Evolutionary conservation across 2,329 filamentous ascomycete species (phyloP), one percentile per base, ranked within the genome.

Genomic region (Talaromyces amestolkiae): DNA sequence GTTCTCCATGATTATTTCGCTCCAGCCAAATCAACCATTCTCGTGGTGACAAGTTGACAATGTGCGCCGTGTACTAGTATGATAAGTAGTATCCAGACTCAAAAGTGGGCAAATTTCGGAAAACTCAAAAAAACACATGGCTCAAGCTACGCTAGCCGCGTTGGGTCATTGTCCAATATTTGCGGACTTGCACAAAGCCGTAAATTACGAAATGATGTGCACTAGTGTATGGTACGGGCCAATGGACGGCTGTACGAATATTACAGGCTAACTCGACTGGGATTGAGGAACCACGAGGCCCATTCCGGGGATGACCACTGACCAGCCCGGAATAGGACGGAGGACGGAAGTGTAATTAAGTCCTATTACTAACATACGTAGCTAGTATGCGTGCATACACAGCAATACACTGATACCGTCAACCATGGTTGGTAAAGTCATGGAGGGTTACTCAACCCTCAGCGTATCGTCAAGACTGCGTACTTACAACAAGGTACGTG

Each of bases 91-190:
- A 31, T 31, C 27, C 27, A 22, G 47, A 22, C 24, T 17, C 39
- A 41, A 41, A 58, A 58, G 54, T 39, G 54, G 54, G 35, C 54
- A 33, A 37, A 58, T 15, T 37, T 35, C 39, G 35, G 54, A 19
- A 59, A 45, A 59, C 35, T 41, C 35, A 59, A 59, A 59, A 59
- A 59, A 59, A 45, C 56, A 59, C 56, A 59, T 59, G 56, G 56
- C 35, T 37, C 35, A 19, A n/a, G 37, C 10, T 37, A 2, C 39
- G 56, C 56, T 59, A 59, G 33, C 56, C 56, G 6, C 5, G 6
- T 45, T 9, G 27, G 15, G 56, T 31, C 56, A 59, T 45, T 59
- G 56, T 45, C 37, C 56, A 45, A 59, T 43, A 41, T 59, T 45
- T 27, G 56, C 56, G 56, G 56, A 35, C 37, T 43, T 8, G 31